Base-by-base conservation (phyloP, 805 yeast species). In the Hanseniaspora clermontiae region DNA sequence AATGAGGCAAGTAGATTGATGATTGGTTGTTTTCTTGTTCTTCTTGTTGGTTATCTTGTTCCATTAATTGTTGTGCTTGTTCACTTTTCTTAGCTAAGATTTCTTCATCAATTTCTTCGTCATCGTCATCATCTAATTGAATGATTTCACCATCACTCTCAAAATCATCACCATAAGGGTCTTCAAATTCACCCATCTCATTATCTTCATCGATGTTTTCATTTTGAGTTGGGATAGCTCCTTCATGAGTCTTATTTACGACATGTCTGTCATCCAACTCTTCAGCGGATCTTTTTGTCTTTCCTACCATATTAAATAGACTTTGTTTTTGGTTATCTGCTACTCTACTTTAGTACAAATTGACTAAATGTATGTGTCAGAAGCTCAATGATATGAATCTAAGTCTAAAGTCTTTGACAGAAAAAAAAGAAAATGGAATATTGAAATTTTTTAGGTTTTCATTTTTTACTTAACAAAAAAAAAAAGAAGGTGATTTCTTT, bases 111-210 rank as follows among this genome's bases (percentile, higher is more conserved):
- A 62, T 69, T 32, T 64, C 72, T 34, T 68, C 72, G n/a, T 68
- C 70, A 5, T 72, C 81, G 34, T 75, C 80, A 31, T 77, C 84
- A 63, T 86, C 95, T 11, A 86, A 74, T 65, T 87, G 95, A 46
- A 87, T 84, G 59, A 87, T 85, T 67, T 85, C 95, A 55, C 87
- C 95, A 63, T 87, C 95, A 72, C 91, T 86, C 64, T 88, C 96
- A 62, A 83, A 88, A 65, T 90, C 96, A 66, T 87, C 96, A 59
- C 95, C 95, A 63, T 82, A 84, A 43, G 86, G 82, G 65, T 85
- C 93, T 68, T 89, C 97, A 68, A 84, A 85, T 62, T 84, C 95
- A 31, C 91, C 95, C 79, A 83, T 79, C 19, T 81, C 83, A 37
- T 74, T 70, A 60, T 81, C 72, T 7, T 65, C 60, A 17, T 74